Conservation (phyloP, 1,284 basidiomycete species). For the Ceratobasidium theobromae region DNA sequence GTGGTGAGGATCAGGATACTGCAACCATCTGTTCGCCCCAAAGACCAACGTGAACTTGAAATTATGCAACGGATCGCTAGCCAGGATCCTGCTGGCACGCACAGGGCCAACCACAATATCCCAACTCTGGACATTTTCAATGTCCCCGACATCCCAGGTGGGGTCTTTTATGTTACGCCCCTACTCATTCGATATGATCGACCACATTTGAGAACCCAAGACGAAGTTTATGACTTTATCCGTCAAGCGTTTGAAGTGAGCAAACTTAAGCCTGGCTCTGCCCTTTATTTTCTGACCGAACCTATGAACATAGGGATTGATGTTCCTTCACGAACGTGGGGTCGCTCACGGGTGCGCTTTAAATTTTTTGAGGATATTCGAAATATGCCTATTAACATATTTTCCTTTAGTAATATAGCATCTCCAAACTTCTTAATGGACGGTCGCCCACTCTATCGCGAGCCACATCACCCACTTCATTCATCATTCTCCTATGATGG, state of each 20-base stretch:
- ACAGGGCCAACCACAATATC: conserved; percentile 5
- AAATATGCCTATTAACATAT: background rate
- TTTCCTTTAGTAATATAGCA: background rate
- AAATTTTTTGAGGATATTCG: background rate
- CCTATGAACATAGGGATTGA: background rate
- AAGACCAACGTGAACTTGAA: background rate
- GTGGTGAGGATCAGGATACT: conserved; percentile 7
- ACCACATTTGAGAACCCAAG: background rate
- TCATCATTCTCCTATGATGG: background rate
- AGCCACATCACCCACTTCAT: conserved; percentile 3
- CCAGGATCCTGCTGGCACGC: background rate
- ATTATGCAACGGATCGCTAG: conserved; percentile 9
- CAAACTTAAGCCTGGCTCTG: too few relatives aligned
- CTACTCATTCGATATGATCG: background rate
- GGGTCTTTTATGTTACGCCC: conserved; percentile 1
- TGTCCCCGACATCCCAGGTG: background rate
- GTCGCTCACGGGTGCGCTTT: conserved; percentile 22
- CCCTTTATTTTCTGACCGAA: background rate
- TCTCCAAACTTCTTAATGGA: conserved; percentile 21
- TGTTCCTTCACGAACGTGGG: conserved; percentile 21
- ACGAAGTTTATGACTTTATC: background rate
- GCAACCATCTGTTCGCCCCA: background rate
- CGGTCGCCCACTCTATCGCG: background rate
- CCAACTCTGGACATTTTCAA: conserved; percentile 18
- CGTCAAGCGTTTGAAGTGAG: conserved; percentile 29